Percentiles rank a stretch among this genome's conserved stretches.
Conservation (phyloP, 108 stramenopile species). For the Cylindrotheca fusiformis region DNA sequence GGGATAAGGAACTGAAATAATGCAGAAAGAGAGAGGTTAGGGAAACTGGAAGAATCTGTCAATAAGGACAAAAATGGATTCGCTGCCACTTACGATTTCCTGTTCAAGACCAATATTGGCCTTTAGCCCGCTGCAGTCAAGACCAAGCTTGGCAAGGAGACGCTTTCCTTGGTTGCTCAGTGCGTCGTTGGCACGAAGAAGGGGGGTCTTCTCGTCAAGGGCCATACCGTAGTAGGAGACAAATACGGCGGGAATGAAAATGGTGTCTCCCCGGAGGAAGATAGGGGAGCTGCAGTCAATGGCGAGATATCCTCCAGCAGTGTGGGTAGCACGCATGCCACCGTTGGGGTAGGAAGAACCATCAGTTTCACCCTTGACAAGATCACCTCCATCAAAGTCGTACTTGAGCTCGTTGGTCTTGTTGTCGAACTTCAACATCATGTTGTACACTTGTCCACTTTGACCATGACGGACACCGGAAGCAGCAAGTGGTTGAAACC, state of each 20-base stretch:
- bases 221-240: conserved; percentile 93
- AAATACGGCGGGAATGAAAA: conserved; percentile 91
- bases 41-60: no score
- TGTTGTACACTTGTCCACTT: conserved; percentile 92
- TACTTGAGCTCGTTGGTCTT: conserved; percentile 63
- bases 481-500: conserved; percentile 95
- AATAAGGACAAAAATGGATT: no score
- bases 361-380: conserved; percentile 93
- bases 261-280: conserved; percentile 90
- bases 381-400: conserved; percentile 92
- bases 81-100: no score
- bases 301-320: conserved; percentile 91
- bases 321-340: conserved; percentile 93
- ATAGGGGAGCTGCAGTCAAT: conserved; percentile 88
- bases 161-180: conserved; percentile 83
- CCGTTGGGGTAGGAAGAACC: conserved; percentile 96
- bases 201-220: conserved; percentile 96
- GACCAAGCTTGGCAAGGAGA: conserved; percentile 73
- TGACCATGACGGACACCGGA: conserved; percentile 92
- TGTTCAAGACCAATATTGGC: conserved; percentile 96
- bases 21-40: no score
- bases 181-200: conserved; percentile 88
- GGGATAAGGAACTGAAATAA: conserved; percentile 95
- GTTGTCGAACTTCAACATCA: conserved; percentile 89
- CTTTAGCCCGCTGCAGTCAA: conserved; percentile 62